Percentiles rank a stretch among this genome's conserved stretches.
Conservation (phyloP, 768 basidiomycete genomes). For the Xerocomus potaroensis region DNA sequence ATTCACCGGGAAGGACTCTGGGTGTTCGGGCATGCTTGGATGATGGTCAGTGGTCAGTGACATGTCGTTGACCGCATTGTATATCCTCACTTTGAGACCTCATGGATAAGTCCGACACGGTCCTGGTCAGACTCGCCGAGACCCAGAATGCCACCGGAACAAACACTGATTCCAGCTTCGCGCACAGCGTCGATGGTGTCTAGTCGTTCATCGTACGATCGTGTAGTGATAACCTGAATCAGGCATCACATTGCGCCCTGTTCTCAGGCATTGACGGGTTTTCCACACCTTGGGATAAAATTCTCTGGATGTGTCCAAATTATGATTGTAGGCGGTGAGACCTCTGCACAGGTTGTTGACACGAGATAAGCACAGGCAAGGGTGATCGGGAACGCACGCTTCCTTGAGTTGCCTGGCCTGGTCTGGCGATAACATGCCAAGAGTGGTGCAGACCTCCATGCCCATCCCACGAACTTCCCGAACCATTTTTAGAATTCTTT, state of each 20-base stretch:
- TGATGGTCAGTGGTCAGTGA: constrained; percentile 4
- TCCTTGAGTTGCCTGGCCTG: constrained; percentile 90
- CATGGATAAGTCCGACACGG: constrained; percentile 89
- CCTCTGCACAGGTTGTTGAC: constrained; percentile 46
- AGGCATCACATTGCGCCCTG: constrained; percentile 1
- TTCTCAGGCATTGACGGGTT: background rate
- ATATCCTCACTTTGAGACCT: constrained; percentile 75
- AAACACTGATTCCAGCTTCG: constrained; percentile 94
- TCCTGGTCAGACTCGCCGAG: constrained; percentile 89
- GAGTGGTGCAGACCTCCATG: constrained; percentile 99
- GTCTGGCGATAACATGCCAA: constrained; percentile 94
- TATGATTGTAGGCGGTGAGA: constrained; percentile 97
- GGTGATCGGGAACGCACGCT: constrained; percentile 54
- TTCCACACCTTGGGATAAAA: constrained; percentile 82
- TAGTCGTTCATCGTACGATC: constrained; percentile 90
- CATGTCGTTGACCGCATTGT: background rate
- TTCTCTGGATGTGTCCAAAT: constrained; percentile 96
- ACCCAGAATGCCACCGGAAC: constrained; percentile 94
- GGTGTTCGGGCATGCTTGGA: constrained; percentile 85
- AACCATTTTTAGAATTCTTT: constrained; percentile 91
- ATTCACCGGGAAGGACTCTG: constrained; percentile 99
- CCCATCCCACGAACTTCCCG: constrained; percentile 87
- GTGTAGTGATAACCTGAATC: constrained; percentile 85
- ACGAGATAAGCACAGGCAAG: background rate
- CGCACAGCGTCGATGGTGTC: constrained; percentile 88